Evolutionary conservation across 2,329 filamentous ascomycete genomes (phyloP).

Genomic region (Thielaviopsis euricoi): DNA sequence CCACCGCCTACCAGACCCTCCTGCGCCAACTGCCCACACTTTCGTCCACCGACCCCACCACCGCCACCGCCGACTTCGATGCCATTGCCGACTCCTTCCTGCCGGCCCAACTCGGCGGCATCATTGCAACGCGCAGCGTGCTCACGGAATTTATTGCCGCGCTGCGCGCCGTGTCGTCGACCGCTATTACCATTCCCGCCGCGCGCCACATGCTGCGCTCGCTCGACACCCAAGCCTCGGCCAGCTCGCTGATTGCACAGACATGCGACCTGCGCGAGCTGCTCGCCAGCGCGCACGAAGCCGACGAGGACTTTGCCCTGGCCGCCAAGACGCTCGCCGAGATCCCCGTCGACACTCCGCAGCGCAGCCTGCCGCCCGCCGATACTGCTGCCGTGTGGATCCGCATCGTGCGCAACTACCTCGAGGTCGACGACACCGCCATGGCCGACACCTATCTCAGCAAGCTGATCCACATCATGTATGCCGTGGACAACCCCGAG

Average conservation of each 20-base stretch:
- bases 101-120: constrained; percentile 45
- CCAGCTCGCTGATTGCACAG: constrained; percentile 64
- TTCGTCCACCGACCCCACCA: constrained; percentile 23
- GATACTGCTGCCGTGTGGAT: constrained; percentile 81
- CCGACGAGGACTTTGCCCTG: constrained; percentile 58
- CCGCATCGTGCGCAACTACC: constrained; percentile 81
- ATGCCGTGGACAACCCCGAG: constrained; percentile 56
- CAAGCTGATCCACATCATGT: constrained; percentile 85
- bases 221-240: constrained; percentile 34
- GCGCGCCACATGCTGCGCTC: constrained; percentile 56
- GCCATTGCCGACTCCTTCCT: constrained; percentile 53
- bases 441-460: constrained; percentile 77
- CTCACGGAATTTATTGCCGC: constrained; percentile 48
- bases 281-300: constrained; percentile 69
- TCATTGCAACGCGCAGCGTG: constrained; percentile 58
- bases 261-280: constrained; percentile 63
- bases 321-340: constrained; percentile 66
- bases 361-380: constrained; percentile 65
- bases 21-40: constrained; percentile 29
- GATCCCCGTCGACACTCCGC: constrained; percentile 78
- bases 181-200: constrained; percentile 56
- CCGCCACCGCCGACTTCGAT: constrained; percentile 39
- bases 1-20: constrained; percentile 29
- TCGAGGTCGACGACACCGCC: constrained; percentile 84
- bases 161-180: constrained; percentile 42